Conservation (phyloP, 345 rosid species). For the Eucalyptus cloeziana region DNA sequence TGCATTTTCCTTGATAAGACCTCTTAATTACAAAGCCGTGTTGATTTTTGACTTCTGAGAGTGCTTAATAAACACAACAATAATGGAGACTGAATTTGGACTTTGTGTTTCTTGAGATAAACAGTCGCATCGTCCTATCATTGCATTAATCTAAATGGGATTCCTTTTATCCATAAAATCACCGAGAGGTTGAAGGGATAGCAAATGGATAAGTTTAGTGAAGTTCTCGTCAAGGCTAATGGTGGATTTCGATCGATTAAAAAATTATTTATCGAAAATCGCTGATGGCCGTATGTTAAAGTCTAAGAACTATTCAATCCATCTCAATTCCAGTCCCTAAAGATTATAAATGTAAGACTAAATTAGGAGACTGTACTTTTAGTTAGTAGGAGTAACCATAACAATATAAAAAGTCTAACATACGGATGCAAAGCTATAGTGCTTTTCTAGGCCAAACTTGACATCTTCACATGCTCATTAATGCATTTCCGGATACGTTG, state of each 20-base stretch:
- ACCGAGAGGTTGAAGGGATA: rapidly evolving
- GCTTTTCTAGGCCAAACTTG: neutral
- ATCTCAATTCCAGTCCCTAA: neutral
- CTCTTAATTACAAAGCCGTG: neutral
- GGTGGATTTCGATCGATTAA: neutral
- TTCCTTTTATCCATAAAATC: neutral
- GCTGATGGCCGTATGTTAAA: rapidly evolving
- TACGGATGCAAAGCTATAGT: neutral
- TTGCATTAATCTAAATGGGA: neutral
- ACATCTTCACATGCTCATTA: neutral
- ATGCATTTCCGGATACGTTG: neutral
- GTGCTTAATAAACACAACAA: neutral
- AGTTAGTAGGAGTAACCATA: neutral
- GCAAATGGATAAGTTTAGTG: neutral
- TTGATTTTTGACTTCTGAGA: neutral
- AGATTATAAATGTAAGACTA: neutral
- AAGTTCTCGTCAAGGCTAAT: neutral
- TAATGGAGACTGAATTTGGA: neutral
- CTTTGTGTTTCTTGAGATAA: rapidly evolving
- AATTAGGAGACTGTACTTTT: neutral
- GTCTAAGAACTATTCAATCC: neutral
- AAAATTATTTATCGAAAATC: neutral
- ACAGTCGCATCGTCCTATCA: rapidly evolving
- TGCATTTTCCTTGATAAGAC: neutral
- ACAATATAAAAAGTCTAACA: neutral